phyloP scores from a whole-genome alignment of 2,329 filamentous ascomycete species.

The Cyphellophora europaea region DNA sequence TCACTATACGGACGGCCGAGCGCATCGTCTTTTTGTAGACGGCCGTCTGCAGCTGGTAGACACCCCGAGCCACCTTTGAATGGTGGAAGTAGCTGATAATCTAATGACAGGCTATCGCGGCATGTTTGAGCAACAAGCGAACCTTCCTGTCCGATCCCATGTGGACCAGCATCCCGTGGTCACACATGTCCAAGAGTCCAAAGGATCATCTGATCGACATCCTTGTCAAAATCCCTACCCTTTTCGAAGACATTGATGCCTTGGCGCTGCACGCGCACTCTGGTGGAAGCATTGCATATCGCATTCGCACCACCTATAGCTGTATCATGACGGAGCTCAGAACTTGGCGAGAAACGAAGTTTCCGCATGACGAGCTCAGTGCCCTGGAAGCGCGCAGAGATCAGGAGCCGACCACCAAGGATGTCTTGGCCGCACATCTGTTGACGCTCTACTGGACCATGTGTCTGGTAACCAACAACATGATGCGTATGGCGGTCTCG shows the following conservation, averaged over 20 bases:
- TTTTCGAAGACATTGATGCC: background rate
- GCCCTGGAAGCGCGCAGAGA: background rate
- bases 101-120: constrained; percentile 1
- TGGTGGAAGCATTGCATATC: too few relatives aligned
- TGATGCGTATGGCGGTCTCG: background rate
- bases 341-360: background rate
- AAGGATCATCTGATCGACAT: constrained; percentile 4
- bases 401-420: background rate
- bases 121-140: constrained; percentile 2
- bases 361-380: background rate
- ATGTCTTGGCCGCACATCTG: background rate
- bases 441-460: background rate
- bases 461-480: background rate
- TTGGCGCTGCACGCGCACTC: too few relatives aligned
- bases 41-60: background rate
- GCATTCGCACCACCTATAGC: background rate
- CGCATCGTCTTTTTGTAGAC: background rate
- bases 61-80: too few relatives aligned
- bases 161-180: constrained; percentile 4
- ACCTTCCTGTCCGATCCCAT: constrained; percentile 2
- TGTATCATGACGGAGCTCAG: background rate
- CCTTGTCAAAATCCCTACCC: constrained; percentile 2
- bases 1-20: background rate
- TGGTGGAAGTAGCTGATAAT: too few relatives aligned
- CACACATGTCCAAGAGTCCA: constrained; percentile 2